phyloP scores from a whole-genome alignment of 176 grass and related monocot species.

The Oryza meridionalis region DNA sequence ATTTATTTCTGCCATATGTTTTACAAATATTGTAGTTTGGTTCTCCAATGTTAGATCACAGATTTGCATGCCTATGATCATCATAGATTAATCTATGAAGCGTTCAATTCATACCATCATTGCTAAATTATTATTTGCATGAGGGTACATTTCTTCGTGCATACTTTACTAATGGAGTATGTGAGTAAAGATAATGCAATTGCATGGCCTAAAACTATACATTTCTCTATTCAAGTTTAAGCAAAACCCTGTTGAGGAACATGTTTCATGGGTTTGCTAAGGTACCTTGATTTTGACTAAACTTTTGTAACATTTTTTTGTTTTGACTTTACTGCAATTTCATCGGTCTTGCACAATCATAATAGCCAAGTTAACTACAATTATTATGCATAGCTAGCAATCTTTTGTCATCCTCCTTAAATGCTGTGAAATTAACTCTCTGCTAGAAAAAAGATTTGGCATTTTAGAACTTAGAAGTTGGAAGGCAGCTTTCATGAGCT shows the following conservation, averaged over 20 bases:
- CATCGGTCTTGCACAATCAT: not conserved
- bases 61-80: not conserved
- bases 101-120: not conserved
- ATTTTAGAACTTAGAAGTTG: not conserved
- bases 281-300: slow-evolving; percentile 22
- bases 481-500: slow-evolving; percentile 8
- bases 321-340: not conserved
- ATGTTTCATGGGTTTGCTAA: not conserved
- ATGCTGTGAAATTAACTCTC: not conserved
- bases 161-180: not conserved
- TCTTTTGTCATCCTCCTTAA: slow-evolving; percentile 35
- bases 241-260: not conserved
- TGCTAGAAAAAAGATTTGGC: not conserved
- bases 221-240: slow-evolving; percentile 21
- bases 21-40: not conserved
- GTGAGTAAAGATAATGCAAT: slow-evolving; percentile 11
- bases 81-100: slow-evolving; percentile 1
- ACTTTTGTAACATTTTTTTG: not conserved
- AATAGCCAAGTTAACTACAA: not conserved
- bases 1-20: not conserved
- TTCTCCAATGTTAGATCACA: slow-evolving; percentile 31
- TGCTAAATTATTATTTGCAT: not conserved
- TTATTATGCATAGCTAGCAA: slow-evolving; percentile 19
- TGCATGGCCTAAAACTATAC: slow-evolving; percentile 12
- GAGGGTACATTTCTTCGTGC: slow-evolving; percentile 24